phyloP scores from a whole-genome alignment of 2,329 filamentous ascomycete species.

The Fusarium multiceps region DNA sequence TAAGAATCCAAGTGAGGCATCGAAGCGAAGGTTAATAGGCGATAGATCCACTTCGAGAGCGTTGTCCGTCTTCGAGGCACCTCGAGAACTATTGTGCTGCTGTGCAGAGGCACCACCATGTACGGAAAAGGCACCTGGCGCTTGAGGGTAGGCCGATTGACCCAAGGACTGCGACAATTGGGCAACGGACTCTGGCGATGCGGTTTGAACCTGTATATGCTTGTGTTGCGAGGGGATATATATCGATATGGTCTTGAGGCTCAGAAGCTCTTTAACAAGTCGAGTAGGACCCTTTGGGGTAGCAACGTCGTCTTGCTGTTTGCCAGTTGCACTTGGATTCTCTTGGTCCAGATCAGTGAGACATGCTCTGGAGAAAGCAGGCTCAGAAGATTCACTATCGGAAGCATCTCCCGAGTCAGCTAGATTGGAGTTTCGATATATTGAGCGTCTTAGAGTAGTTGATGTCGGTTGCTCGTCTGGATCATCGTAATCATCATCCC shows the following conservation, averaged over 20 bases:
- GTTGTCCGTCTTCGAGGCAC: conserved; percentile 29
- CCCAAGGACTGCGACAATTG: conserved; percentile 49
- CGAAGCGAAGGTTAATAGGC: conserved; percentile 64
- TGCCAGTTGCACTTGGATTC: conserved; percentile 17
- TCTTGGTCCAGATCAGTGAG: conserved; percentile 32
- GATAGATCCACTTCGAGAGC: conserved; percentile 63
- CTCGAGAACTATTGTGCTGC: conserved; percentile 5
- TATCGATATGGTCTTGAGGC: conserved; percentile 62
- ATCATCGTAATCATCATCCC: conserved; percentile 56
- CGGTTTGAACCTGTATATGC: conserved; percentile 53
- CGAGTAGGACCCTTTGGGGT: conserved; percentile 65
- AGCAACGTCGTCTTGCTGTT: conserved; percentile 54
- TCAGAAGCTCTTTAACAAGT: conserved; percentile 67
- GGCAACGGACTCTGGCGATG: conserved; percentile 44
- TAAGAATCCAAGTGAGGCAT: conserved; percentile 67
- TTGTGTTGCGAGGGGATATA: conserved; percentile 65
- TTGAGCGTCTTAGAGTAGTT: conserved; percentile 8
- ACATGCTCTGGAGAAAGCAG: conserved; percentile 45
- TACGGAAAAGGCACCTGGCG: conserved; percentile 72
- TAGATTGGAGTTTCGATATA: conserved; percentile 16
- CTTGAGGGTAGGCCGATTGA: conserved; percentile 59
- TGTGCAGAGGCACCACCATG: conserved; percentile 43
- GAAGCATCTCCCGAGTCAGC: conserved; percentile 19
- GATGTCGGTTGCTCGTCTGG: conserved; percentile 21
- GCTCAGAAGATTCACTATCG: conserved; percentile 46